phyloP scores from a whole-genome alignment of 2,329 filamentous ascomycete species.

The Calonectria pseudoturangicola region DNA sequence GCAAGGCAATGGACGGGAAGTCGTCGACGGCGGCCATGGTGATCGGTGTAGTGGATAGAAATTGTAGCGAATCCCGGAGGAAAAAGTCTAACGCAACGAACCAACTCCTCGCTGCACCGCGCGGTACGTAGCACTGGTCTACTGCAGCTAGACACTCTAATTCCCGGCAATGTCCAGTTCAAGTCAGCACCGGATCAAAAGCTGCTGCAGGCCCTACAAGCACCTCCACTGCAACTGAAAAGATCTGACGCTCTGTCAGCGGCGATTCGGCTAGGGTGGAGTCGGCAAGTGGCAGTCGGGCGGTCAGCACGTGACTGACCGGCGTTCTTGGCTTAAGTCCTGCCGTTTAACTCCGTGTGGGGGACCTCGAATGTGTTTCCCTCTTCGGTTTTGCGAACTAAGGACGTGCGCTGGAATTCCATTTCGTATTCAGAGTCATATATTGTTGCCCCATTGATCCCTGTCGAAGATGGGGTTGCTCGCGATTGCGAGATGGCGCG shows the following conservation, averaged over 20 bases:
- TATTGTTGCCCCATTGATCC: slow-evolving; percentile 21
- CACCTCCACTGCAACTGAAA: slow-evolving; percentile 30
- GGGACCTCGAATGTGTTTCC: slow-evolving; percentile 8
- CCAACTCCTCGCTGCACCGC: neutral
- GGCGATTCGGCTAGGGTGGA: slow-evolving; percentile 14
- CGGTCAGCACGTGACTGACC: slow-evolving; percentile 45
- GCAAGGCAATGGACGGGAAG: slow-evolving; percentile 78
- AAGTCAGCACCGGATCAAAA: neutral
- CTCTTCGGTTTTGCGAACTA: neutral
- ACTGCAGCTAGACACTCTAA: neutral
- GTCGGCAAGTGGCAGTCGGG: slow-evolving; percentile 23
- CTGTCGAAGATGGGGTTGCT: slow-evolving; percentile 25
- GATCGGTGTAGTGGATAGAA: slow-evolving; percentile 45
- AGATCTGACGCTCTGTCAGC: slow-evolving; percentile 29
- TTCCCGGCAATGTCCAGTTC: neutral
- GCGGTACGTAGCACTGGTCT: neutral
- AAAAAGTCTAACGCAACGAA: slow-evolving; percentile 13
- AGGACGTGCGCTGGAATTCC: neutral
- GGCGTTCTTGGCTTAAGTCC: slow-evolving; percentile 48
- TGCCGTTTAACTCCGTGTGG: slow-evolving; percentile 53
- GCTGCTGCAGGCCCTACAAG: slow-evolving; percentile 13
- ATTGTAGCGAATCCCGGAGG: slow-evolving; percentile 9
- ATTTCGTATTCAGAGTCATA: slow-evolving; percentile 11
- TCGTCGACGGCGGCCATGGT: slow-evolving; percentile 57
- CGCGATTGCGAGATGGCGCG: slow-evolving; percentile 1